These are phyloP conservation scores for Pueraria montana DNA, from an alignment of 306 rosid genomes.

Conservation along the genomic window DNA sequence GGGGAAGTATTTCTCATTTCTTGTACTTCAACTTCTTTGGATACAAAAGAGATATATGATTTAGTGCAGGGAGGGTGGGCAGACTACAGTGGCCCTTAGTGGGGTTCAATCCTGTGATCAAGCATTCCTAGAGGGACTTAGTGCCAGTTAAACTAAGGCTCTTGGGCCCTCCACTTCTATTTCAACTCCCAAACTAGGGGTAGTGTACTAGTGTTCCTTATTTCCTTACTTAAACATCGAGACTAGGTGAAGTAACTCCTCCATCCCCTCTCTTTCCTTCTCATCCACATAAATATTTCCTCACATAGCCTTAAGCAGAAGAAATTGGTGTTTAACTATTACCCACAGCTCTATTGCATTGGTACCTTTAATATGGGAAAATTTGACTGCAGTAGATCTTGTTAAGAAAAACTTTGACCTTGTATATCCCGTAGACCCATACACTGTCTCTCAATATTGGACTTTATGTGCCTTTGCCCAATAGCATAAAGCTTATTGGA, in stretches of 20 bases:
- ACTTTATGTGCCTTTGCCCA: conserved; percentile 10
- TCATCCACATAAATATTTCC: background rate
- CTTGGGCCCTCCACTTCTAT: background rate
- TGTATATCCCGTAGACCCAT: conserved; percentile 20
- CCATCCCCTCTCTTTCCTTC: background rate
- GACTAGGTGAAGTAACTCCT: background rate
- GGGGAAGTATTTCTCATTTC: conserved; percentile 4
- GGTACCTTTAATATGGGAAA: background rate
- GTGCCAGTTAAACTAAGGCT: background rate
- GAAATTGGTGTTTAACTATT: conserved; percentile 4
- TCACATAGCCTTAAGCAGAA: background rate
- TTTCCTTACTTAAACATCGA: background rate
- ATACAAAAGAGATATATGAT: background rate
- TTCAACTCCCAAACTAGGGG: background rate
- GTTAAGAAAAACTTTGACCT: background rate
- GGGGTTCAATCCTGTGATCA: conserved; percentile 13
- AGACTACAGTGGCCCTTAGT: background rate
- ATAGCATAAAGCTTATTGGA: background rate
- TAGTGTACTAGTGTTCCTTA: background rate
- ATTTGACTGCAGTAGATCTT: conserved; percentile 18
- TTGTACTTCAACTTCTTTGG: background rate
- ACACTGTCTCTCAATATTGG: background rate
- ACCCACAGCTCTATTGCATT: background rate
- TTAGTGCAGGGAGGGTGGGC: background rate
- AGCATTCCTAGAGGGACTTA: background rate